Evolutionary conservation across 345 rosid species (phyloP).

Genomic region (Acer negundo): DNA sequence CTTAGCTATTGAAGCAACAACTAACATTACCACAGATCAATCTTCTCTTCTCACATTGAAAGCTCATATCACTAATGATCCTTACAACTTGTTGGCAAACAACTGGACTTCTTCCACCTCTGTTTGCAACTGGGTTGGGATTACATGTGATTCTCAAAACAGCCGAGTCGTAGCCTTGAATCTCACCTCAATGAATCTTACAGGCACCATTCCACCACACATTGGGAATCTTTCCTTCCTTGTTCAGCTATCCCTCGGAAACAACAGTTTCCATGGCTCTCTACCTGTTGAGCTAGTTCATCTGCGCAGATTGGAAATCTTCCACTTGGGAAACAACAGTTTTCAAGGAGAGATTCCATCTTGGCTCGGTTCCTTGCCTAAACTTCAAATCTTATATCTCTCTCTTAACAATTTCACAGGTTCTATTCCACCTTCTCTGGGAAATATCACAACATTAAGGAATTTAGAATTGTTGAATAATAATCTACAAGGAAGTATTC

Average conservation of each 20-base stretch:
- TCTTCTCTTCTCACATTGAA: slow-evolving; percentile 12
- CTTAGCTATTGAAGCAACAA: neutral
- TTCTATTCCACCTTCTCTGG: too few species aligned
- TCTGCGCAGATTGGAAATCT: neutral
- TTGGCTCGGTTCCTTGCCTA: slow-evolving; percentile 6
- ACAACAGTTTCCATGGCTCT: slow-evolving; percentile 21
- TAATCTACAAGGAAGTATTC: too few species aligned
- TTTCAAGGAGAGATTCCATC: slow-evolving; percentile 10
- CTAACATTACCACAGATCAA: neutral
- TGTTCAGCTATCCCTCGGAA: neutral
- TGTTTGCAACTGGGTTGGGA: too few species aligned
- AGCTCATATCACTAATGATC: slow-evolving; percentile 14
- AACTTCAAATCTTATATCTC: slow-evolving; percentile 9
- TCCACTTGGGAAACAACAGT: neutral
- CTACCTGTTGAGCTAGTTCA: neutral
- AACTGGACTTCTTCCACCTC: slow-evolving; percentile 24
- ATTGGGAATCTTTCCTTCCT: slow-evolving; percentile 22
- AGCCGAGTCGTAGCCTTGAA: too few species aligned
- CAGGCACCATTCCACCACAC: slow-evolving; percentile 26
- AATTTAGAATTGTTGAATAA: too few species aligned
- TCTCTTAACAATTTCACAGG: slow-evolving; percentile 16
- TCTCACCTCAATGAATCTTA: too few species aligned
- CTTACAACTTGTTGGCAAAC: slow-evolving; percentile 11
- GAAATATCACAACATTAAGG: too few species aligned
- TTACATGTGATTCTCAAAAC: too few species aligned